Conservation (phyloP, 495 filamentous ascomycete species). For the Elaphomyces granulatus region DNA sequence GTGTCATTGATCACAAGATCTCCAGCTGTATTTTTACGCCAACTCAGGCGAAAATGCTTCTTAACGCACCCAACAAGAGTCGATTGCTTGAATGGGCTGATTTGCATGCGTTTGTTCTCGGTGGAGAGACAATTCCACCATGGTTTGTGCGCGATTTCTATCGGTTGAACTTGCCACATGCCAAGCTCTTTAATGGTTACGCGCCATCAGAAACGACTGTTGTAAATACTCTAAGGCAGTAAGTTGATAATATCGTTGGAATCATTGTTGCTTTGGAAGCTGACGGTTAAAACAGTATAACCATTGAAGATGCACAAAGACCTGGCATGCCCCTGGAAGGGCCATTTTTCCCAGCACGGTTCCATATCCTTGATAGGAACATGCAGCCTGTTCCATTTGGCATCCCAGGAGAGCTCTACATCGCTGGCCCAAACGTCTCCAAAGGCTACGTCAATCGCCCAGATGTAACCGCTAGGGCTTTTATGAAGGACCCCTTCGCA, state of each 20-base stretch:
- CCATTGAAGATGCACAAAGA: not conserved
- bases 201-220: constrained; percentile 1
- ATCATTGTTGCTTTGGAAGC: not conserved
- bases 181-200: constrained; percentile 1
- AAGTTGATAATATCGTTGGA: not conserved
- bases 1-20: not conserved
- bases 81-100: constrained; percentile 1
- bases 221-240: constrained; percentile 1
- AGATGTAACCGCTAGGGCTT: constrained; percentile 16
- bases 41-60: not conserved
- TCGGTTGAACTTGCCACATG: constrained; percentile 1
- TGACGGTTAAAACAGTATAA: not conserved
- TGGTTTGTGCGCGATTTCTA: constrained; percentile 4
- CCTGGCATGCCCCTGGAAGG: too few relatives aligned
- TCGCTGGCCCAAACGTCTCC: constrained; percentile 27
- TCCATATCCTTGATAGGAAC: constrained; percentile 30
- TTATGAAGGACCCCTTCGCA: constrained; percentile 21
- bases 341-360: constrained; percentile 1
- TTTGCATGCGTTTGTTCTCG: not conserved
- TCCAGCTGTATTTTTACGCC: constrained; percentile 10
- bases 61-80: not conserved
- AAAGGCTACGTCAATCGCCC: constrained; percentile 25
- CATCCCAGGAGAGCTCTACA: constrained; percentile 26
- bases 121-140: constrained; percentile 2
- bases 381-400: constrained; percentile 22